Evolutionary conservation across 1,284 basidiomycete species (phyloP).

Genomic region (Entoloma clypeatum): DNA sequence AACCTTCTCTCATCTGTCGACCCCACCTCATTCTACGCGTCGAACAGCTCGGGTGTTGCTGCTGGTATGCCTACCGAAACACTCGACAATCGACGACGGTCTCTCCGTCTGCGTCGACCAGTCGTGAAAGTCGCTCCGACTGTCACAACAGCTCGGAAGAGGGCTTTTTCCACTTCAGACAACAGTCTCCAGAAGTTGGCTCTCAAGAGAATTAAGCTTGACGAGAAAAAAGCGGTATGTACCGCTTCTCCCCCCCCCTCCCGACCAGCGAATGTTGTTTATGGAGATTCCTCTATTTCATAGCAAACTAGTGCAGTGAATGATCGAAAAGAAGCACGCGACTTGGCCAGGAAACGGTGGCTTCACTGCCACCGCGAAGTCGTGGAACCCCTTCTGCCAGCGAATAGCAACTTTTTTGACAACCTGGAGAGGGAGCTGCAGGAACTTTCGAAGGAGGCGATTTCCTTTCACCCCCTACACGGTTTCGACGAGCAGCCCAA

Average conservation of each 20-base stretch:
- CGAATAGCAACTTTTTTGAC: constrained; percentile 31
- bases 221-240: constrained; percentile 38
- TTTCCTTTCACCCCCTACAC: constrained; percentile 35
- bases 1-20: constrained; percentile 10
- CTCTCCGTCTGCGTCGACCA: constrained; percentile 16
- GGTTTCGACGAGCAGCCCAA: constrained; percentile 43
- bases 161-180: constrained; percentile 18
- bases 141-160: constrained; percentile 12
- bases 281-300: not conserved
- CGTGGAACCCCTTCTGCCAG: constrained; percentile 40
- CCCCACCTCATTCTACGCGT: constrained; percentile 9
- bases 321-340: constrained; percentile 31
- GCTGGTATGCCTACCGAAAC: not conserved
- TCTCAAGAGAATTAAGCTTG: constrained; percentile 33
- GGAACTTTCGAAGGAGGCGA: constrained; percentile 4
- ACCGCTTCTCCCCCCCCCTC: not conserved
- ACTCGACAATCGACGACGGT: constrained; percentile 10
- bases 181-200: constrained; percentile 5
- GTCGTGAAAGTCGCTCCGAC: not conserved
- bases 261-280: not conserved
- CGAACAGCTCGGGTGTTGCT: constrained; percentile 2
- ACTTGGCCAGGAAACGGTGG: constrained; percentile 38
- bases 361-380: constrained; percentile 34
- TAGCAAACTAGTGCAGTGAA: constrained; percentile 36
- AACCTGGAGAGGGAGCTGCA: constrained; percentile 23